Conservation (phyloP, 305 asterid species). For the Plantago rigida region DNA sequence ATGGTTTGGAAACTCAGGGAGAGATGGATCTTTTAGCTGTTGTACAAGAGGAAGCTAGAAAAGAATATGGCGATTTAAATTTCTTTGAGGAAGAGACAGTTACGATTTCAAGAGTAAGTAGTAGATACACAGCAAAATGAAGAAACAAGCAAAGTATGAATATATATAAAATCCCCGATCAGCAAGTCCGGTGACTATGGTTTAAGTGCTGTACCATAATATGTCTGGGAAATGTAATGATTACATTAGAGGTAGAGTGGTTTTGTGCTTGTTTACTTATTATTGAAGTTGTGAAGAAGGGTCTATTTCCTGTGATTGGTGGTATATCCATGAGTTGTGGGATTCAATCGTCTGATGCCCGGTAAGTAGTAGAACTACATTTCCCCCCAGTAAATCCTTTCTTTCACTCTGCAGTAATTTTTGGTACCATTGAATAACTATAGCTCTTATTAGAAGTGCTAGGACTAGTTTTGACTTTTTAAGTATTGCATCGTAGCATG, state of each 20-base stretch:
- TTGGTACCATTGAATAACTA: too few species aligned
- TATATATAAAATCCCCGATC: too few species aligned
- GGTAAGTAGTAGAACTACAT: too few species aligned
- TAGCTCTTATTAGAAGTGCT: too few species aligned
- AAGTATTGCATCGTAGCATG: too few species aligned
- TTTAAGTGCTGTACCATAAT: background rate
- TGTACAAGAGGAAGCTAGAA: constrained; percentile 41
- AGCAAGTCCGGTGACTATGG: background rate
- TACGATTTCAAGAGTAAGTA: constrained; percentile 17
- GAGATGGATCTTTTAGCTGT: constrained; percentile 34
- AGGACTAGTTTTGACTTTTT: too few species aligned
- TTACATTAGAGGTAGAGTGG: background rate
- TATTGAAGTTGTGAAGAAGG: background rate
- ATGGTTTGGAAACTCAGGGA: constrained; percentile 38
- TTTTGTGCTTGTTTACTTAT: background rate
- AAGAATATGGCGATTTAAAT: constrained; percentile 36
- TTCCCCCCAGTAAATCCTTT: too few species aligned
- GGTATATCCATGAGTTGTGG: too few species aligned
- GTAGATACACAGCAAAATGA: background rate
- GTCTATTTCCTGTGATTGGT: too few species aligned
- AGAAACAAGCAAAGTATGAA: background rate
- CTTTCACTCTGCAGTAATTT: too few species aligned
- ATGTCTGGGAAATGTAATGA: background rate
- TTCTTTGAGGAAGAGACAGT: constrained; percentile 36
- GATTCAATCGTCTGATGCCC: too few species aligned